phyloP scores from a whole-genome alignment of 2,329 filamentous ascomycete species.

The Nemania abortiva region DNA sequence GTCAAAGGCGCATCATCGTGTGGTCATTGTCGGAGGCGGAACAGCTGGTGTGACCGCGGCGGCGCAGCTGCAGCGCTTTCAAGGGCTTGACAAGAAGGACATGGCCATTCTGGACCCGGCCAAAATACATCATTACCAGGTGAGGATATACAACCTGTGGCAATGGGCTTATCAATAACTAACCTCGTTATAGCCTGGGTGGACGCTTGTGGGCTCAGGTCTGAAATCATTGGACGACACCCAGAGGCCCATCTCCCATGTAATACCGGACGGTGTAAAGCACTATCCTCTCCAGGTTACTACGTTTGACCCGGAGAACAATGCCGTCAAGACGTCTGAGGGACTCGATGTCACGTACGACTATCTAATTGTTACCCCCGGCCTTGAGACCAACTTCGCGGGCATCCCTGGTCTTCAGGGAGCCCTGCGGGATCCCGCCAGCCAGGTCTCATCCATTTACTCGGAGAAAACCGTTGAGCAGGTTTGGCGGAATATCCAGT shows the following conservation, averaged over 20 bases:
- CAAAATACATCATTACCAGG: constrained; percentile 53
- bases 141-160: constrained; percentile 19
- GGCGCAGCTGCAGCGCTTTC: constrained; percentile 70
- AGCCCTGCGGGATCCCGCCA: constrained; percentile 51
- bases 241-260: constrained; percentile 46
- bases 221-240: constrained; percentile 49
- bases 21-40: constrained; percentile 76
- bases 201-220: constrained; percentile 55
- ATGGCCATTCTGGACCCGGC: constrained; percentile 55
- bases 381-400: constrained; percentile 54
- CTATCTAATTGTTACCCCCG: constrained; percentile 54
- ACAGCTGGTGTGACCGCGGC: constrained; percentile 73
- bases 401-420: constrained; percentile 53
- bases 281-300: constrained; percentile 53
- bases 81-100: constrained; percentile 49
- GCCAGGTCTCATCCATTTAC: constrained; percentile 55
- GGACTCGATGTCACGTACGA: constrained; percentile 54
- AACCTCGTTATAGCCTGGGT: constrained; percentile 49
- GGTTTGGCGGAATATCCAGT: constrained; percentile 54
- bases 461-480: constrained; percentile 53
- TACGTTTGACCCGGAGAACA: constrained; percentile 53
- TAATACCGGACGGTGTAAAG: constrained; percentile 53
- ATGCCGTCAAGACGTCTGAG: constrained; percentile 52
- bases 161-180: constrained; percentile 10
- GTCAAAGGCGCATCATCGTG: constrained; percentile 64